These are phyloP conservation scores for Phytophthora agathidicida DNA, from an alignment of 352 stramenopile species.

Conservation along the genomic window DNA sequence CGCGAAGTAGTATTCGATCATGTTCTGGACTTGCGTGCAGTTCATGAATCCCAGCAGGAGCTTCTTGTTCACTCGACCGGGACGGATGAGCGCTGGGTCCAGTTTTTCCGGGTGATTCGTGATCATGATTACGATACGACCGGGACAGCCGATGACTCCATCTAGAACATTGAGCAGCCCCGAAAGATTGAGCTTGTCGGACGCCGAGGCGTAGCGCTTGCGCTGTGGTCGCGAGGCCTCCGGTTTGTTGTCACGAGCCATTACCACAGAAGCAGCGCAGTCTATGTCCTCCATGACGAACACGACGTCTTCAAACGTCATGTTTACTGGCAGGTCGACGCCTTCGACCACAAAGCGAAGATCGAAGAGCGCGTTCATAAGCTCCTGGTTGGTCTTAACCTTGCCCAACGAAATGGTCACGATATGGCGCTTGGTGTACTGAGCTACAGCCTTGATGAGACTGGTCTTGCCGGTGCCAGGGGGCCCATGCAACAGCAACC, in stretches of 20 bases:
- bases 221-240: constrained; percentile 9
- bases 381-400: constrained; percentile 85
- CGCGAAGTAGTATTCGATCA: constrained; percentile 76
- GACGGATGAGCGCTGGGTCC: constrained; percentile 88
- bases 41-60: constrained; percentile 75
- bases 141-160: constrained; percentile 81
- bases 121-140: constrained; percentile 86
- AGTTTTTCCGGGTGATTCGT: constrained; percentile 89
- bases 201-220: constrained; percentile 13
- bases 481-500: constrained; percentile 86
- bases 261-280: constrained; percentile 74
- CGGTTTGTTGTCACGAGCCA: constrained; percentile 40
- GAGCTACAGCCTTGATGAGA: constrained; percentile 90
- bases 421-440: constrained; percentile 81
- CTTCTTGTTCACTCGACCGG: constrained; percentile 91
- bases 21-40: constrained; percentile 42
- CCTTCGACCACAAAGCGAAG: constrained; percentile 62
- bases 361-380: constrained; percentile 85
- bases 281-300: constrained; percentile 93
- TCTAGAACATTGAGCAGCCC: constrained; percentile 92
- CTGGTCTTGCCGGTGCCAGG: constrained; percentile 92
- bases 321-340: constrained; percentile 66
- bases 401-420: constrained; percentile 73
- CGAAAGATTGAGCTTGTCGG: constrained; percentile 78
- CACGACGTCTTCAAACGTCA: constrained; percentile 84